These are phyloP conservation scores for Naganishia vaughanmartiniae DNA, from an alignment of 768 basidiomycete genomes.

Conservation along the genomic window DNA sequence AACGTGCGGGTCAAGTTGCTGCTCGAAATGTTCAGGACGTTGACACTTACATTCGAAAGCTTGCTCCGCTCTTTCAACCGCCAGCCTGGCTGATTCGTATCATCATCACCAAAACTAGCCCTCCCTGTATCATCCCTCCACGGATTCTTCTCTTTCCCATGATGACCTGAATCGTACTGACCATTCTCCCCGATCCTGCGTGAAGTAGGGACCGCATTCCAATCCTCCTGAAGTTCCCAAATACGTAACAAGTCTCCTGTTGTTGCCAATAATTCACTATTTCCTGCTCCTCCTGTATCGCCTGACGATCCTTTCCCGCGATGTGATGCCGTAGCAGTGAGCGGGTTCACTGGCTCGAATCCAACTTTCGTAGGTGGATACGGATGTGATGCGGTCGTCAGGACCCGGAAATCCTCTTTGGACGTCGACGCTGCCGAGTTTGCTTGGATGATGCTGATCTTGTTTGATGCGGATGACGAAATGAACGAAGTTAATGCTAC, in stretches of 20 bases:
- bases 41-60: constrained; percentile 46
- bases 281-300: constrained; percentile 39
- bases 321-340: constrained; percentile 65
- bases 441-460: constrained; percentile 38
- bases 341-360: constrained; percentile 76
- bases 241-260: constrained; percentile 89
- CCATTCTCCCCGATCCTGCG: constrained; percentile 56
- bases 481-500: constrained; percentile 80
- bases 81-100: constrained; percentile 28
- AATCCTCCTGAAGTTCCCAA: constrained; percentile 81
- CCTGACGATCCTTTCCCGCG: constrained; percentile 58
- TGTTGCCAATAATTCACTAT: constrained; percentile 81
- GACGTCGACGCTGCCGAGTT: constrained; percentile 17
- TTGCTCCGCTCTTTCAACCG: constrained; percentile 40
- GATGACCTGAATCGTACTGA: constrained; percentile 63
- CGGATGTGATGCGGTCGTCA: constrained; percentile 78
- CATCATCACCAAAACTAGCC: constrained; percentile 25
- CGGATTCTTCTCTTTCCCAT: constrained; percentile 61
- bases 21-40: background rate
- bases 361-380: constrained; percentile 91
- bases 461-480: constrained; percentile 61
- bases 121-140: constrained; percentile 33
- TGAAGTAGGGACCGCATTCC: constrained; percentile 46
- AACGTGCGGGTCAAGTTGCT: background rate
- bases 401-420: constrained; percentile 72